Conservation (phyloP, 345 rosid genomes). For the Populus ilicifolia region DNA sequence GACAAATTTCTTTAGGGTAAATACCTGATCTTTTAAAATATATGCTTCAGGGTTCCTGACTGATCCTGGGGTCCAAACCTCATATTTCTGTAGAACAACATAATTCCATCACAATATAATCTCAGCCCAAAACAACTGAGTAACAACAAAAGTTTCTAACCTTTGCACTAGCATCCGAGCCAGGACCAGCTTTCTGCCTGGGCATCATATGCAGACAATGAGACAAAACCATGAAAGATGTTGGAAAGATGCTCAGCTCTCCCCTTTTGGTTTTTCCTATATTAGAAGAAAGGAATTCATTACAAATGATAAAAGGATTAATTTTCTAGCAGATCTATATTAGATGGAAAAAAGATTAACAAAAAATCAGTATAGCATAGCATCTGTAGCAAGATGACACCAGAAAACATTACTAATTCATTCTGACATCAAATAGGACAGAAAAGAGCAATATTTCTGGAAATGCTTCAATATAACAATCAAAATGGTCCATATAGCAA, state of each 20-base stretch:
- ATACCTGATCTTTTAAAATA: conserved; percentile 88
- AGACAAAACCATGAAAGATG: conserved; percentile 54
- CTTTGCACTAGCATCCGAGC: conserved; percentile 43
- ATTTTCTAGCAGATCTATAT: not conserved
- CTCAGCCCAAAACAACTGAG: not conserved
- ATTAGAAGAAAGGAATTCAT: not conserved
- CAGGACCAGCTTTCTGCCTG: conserved; percentile 53
- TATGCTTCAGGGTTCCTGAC: conserved; percentile 79
- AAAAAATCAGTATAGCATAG: not conserved
- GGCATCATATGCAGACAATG: conserved; percentile 99
- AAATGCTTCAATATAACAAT: not conserved
- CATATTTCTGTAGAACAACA: conserved; percentile 52
- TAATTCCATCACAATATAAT: conserved; percentile 8
- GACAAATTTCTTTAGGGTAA: not conserved
- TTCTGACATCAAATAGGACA: not conserved
- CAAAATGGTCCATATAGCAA: not conserved
- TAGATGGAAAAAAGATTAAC: not conserved
- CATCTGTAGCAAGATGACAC: not conserved
- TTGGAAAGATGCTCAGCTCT: conserved; percentile 86
- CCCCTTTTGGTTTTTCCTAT: conserved; percentile 89
- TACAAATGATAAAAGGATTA: not conserved
- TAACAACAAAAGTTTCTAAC: conserved; percentile 28
- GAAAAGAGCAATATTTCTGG: not conserved
- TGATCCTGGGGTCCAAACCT: conserved; percentile 62
- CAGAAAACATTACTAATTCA: not conserved